A percentile compares a stretch with the other conserved stretches of the same genome.
phyloP scores from a whole-genome alignment of 148 eudicot genomes.

The Limonium bicolor region DNA sequence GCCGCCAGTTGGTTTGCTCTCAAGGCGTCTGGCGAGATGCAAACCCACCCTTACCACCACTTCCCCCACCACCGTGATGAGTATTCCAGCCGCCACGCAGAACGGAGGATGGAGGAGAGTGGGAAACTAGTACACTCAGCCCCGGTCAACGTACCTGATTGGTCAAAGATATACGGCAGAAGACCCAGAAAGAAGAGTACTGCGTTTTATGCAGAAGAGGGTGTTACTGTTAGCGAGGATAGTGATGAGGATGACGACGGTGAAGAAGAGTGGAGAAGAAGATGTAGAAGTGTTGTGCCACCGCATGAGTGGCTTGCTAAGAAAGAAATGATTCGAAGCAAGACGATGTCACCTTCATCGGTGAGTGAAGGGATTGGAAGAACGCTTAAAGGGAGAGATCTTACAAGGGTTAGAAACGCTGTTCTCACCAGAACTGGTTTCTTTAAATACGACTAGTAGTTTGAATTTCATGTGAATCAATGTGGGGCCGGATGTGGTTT shows the following conservation, averaged over 20 bases:
- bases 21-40: too few species aligned
- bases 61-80: too few species aligned
- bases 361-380: slow-evolving; percentile 78
- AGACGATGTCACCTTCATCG: slow-evolving; percentile 33
- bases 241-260: slow-evolving; percentile 17
- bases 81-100: too few species aligned
- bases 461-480: too few species aligned
- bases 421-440: slow-evolving; percentile 47
- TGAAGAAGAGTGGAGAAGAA: slow-evolving; percentile 8
- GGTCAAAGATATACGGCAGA: slow-evolving; percentile 60
- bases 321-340: slow-evolving; percentile 38
- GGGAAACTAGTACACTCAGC: too few species aligned
- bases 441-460: slow-evolving; percentile 20
- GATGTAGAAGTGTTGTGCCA: slow-evolving; percentile 28
- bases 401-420: slow-evolving; percentile 59
- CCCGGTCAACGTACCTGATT: slow-evolving; percentile 63
- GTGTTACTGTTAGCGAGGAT: slow-evolving; percentile 7
- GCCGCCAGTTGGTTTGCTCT: too few species aligned
- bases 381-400: slow-evolving; percentile 78
- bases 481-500: too few species aligned
- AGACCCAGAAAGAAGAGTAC: slow-evolving; percentile 8
- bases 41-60: too few species aligned
- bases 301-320: slow-evolving; percentile 67
- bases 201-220: slow-evolving; percentile 12
- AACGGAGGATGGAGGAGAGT: too few species aligned